These are phyloP conservation scores for Suhomyces sp. DNA, from an alignment of 805 yeast species.

Conservation along the genomic window DNA sequence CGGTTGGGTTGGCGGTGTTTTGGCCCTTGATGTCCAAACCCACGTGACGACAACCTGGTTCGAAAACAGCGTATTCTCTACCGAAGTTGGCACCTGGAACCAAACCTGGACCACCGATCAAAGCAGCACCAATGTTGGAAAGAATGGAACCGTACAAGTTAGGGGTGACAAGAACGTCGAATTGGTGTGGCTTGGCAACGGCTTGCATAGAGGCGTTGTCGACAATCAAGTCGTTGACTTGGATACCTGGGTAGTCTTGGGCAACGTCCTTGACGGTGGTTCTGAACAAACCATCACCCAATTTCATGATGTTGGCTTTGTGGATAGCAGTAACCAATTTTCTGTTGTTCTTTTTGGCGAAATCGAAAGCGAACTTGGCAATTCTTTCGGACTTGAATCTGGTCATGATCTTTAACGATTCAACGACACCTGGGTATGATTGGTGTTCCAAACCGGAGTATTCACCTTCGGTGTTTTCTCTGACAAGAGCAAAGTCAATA, in stretches of 20 bases:
- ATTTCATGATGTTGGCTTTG: conserved; percentile 98
- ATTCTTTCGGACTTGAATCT: conserved; percentile 93
- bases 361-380: conserved; percentile 96
- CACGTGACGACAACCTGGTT: conserved; percentile 99
- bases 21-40: conserved; percentile 95
- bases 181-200: conserved; percentile 96
- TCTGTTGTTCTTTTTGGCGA: conserved; percentile 89
- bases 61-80: conserved; percentile 95
- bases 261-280: conserved; percentile 84
- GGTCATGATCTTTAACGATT: conserved; percentile 92
- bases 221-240: conserved; percentile 89
- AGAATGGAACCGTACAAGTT: conserved; percentile 96
- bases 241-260: conserved; percentile 79
- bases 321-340: conserved; percentile 93
- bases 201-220: conserved; percentile 99
- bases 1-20: conserved; percentile 96
- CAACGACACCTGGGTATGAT: conserved; percentile 96
- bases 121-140: conserved; percentile 97
- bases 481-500: conserved; percentile 89
- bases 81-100: conserved; percentile 99
- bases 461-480: conserved; percentile 99
- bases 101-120: conserved; percentile 96
- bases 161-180: conserved; percentile 96
- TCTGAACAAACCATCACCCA: conserved; percentile 97
- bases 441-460: conserved; percentile 98